Percentiles rank a stretch among this genome's conserved stretches.
Conservation (phyloP, 2,329 filamentous ascomycete species). For the Beauveria asiatica region DNA sequence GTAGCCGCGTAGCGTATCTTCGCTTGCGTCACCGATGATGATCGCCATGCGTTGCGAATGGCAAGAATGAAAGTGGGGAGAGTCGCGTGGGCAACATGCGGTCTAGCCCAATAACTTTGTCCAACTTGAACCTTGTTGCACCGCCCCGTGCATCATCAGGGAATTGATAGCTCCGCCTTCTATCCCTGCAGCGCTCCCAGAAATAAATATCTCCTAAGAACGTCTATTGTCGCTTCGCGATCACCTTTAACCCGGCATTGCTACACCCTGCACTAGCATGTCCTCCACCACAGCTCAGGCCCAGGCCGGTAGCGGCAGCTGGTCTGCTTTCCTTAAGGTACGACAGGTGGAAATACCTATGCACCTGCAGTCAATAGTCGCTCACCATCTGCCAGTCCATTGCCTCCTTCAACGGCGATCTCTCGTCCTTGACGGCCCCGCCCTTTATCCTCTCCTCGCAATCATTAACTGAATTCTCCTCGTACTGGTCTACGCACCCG, state of each 20-base stretch:
- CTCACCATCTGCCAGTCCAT: constrained; percentile 46
- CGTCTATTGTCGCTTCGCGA: neutral
- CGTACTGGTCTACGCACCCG: constrained; percentile 77
- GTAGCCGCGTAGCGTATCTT: neutral
- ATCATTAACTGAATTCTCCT: constrained; percentile 71
- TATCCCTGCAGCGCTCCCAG: neutral
- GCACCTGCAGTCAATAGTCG: constrained; percentile 3
- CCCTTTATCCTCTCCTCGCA: constrained; percentile 75
- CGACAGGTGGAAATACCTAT: neutral
- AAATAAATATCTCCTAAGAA: neutral
- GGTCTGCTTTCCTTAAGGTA: constrained; percentile 46
- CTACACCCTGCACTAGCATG: neutral
- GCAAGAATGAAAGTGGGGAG: constrained; percentile 3
- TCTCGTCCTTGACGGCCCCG: constrained; percentile 71
- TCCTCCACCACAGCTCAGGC: constrained; percentile 22
- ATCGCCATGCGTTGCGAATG: neutral
- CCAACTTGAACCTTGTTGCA: neutral
- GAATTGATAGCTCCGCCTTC: neutral
- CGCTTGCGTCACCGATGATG: constrained; percentile 5
- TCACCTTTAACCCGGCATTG: neutral
- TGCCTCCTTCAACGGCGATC: constrained; percentile 73
- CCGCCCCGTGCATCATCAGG: neutral
- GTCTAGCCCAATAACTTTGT: neutral
- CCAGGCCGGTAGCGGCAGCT: constrained; percentile 37
- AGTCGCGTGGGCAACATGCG: constrained; percentile 5